These are phyloP conservation scores for Paraphaeosphaeria minitans DNA, from an alignment of 2,329 filamentous ascomycete species.

Conservation along the genomic window DNA sequence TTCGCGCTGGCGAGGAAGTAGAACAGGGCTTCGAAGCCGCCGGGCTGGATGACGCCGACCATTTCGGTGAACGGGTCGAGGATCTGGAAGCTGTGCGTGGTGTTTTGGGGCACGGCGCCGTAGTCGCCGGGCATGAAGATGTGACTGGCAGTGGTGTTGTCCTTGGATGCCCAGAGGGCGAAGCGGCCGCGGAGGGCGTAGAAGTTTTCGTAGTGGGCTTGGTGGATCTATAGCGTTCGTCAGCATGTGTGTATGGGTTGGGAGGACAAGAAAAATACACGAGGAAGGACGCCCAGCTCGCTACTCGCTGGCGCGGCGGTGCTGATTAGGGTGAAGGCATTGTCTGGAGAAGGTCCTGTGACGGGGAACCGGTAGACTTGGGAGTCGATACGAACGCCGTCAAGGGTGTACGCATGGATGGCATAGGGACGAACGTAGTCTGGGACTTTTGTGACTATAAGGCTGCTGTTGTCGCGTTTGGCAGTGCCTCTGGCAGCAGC, in stretches of 20 bases:
- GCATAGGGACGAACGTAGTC: constrained; percentile 44
- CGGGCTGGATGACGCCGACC: constrained; percentile 53
- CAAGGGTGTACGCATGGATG: constrained; percentile 41
- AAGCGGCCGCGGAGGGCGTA: constrained; percentile 53
- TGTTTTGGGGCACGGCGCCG: constrained; percentile 53
- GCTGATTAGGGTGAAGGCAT: constrained; percentile 53
- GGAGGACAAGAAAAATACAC: constrained; percentile 23
- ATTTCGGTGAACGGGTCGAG: constrained; percentile 56
- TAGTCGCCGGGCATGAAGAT: constrained; percentile 54
- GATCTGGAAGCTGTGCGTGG: constrained; percentile 56
- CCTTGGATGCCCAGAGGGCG: constrained; percentile 53
- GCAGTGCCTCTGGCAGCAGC: background rate
- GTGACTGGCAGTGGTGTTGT: constrained; percentile 40
- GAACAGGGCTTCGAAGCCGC: constrained; percentile 57
- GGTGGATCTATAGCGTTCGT: constrained; percentile 36
- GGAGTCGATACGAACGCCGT: constrained; percentile 42
- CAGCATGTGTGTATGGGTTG: background rate
- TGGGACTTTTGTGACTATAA: constrained; percentile 34
- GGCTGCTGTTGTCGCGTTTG: constrained; percentile 3
- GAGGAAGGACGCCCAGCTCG: constrained; percentile 51
- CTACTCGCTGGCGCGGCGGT: constrained; percentile 49
- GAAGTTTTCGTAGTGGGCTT: constrained; percentile 55
- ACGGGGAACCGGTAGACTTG: constrained; percentile 53
- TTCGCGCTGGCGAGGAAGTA: constrained; percentile 47
- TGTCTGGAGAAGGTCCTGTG: constrained; percentile 52